Base-by-base conservation (phyloP, 495 filamentous ascomycete species). In the Xylaria flabelliformis region DNA sequence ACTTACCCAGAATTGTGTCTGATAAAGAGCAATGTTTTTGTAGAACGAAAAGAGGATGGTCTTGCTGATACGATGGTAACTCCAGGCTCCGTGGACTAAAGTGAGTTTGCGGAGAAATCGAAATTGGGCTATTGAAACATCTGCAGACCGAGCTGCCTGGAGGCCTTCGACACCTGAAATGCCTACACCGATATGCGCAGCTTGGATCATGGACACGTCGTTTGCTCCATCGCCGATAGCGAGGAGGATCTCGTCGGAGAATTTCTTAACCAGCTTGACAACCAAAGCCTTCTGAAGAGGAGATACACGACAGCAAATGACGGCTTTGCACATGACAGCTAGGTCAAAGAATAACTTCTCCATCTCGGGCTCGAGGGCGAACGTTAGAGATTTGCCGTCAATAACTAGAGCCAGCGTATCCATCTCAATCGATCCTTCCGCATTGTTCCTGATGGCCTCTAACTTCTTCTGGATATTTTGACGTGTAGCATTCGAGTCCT, bases 141-240 rank as follows among this genome's bases (percentile, higher is more conserved):
- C 97, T 72, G 97, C 97, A 72, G 93, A 96, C 79, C 97, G 90
- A 53, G 97, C 97, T 50, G 96, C 96, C 83, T 99, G 96, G n/a
- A 99, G 90, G 87, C 97, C 97, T 87, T 99, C 97, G 42, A 97
- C 88, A 81, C 97, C 97, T 76, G 93, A 97, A 81, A 99, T 99
- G 80, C 97, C 97, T 64, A 99, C 94, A 71, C 97, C 97, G 74
- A 99, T 97, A 80, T 99, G 97, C 12, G 97, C 97, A 21, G 97
- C 97, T 84, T 99, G 97, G 74, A 98, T 99, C 97, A 98, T 99
- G 36, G 94, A 97, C 21, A 98, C 97, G 76, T 98, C 97, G 83
- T 99, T 99, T 50, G 97, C 97, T 72, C 97, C 97, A 76, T 99
- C 97, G 72, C 97, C 97, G 81, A 99, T 96, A 39, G 97, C 97